Evolutionary conservation across 768 basidiomycete genomes (phyloP).

Genomic region (Tylopilus plumbeoviolaceoides): DNA sequence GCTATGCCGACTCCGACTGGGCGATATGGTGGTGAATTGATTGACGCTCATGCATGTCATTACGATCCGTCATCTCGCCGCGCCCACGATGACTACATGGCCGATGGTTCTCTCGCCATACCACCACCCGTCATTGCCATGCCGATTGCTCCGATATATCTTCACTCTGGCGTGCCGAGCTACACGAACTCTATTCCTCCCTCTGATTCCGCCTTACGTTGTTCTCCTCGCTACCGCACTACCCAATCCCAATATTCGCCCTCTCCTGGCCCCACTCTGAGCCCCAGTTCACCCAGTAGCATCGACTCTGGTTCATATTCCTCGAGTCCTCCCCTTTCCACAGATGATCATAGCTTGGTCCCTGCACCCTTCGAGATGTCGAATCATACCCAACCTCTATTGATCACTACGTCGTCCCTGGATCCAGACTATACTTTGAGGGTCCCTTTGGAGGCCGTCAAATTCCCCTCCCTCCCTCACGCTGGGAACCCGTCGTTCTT

Average conservation of each 20-base stretch:
- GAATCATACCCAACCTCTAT: neutral
- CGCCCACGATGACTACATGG: neutral
- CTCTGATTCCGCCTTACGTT: neutral
- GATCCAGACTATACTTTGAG: neutral
- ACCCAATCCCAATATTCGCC: neutral
- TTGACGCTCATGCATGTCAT: neutral
- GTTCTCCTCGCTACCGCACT: neutral
- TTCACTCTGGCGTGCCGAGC: neutral
- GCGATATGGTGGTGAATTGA: neutral
- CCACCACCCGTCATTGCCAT: neutral
- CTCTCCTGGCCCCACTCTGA: neutral
- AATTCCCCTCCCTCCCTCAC: neutral
- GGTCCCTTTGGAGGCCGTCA: constrained; percentile 6
- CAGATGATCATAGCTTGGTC: neutral
- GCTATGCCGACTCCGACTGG: constrained; percentile 1
- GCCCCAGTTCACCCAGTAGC: neutral
- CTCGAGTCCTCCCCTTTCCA: neutral
- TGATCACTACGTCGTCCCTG: neutral
- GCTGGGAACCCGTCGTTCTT: constrained; percentile 8
- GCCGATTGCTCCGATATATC: constrained; percentile 5
- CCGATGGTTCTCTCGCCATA: neutral
- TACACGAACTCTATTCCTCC: neutral
- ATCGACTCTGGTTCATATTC: neutral
- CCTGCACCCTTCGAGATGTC: neutral
- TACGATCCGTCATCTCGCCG: neutral